Evolutionary conservation across 495 filamentous ascomycete species (phyloP).

Genomic region (Geopyxis carbonaria): DNA sequence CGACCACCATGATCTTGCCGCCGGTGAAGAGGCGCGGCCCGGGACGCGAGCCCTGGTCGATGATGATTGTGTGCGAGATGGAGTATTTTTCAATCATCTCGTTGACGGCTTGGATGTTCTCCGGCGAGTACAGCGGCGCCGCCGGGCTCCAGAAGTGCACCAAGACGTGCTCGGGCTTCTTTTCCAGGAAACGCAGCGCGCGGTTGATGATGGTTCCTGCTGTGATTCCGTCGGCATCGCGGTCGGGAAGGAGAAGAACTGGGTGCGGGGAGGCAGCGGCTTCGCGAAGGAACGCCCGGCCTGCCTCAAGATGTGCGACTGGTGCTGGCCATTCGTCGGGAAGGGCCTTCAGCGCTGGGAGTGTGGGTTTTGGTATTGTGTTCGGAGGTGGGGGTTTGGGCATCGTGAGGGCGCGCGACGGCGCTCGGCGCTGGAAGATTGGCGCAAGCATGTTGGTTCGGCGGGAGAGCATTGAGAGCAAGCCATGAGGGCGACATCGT

Average conservation of each 20-base stretch:
- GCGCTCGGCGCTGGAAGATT: too few relatives aligned
- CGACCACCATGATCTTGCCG: slow-evolving; percentile 35
- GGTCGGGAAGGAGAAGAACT: slow-evolving; percentile 40
- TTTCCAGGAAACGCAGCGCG: slow-evolving; percentile 36
- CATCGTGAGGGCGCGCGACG: too few relatives aligned
- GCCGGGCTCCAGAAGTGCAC: too few relatives aligned
- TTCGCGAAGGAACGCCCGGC: slow-evolving; percentile 3
- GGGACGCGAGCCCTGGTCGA: slow-evolving; percentile 41
- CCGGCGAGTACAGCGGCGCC: too few relatives aligned
- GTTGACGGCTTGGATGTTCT: too few relatives aligned
- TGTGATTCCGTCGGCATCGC: slow-evolving; percentile 43
- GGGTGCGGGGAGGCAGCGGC: slow-evolving; percentile 13
- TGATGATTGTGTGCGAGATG: slow-evolving; percentile 38
- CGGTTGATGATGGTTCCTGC: slow-evolving; percentile 40
- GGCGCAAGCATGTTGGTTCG: too few relatives aligned
- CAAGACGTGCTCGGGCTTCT: slow-evolving; percentile 30
- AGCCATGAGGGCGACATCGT: too few relatives aligned
- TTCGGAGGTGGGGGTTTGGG: too few relatives aligned
- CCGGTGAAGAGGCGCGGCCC: slow-evolving; percentile 32
- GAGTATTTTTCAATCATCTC: slow-evolving; percentile 23
- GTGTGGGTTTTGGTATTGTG: too few relatives aligned
- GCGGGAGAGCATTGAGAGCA: too few relatives aligned
- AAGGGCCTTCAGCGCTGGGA: too few relatives aligned
- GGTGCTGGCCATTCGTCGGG: slow-evolving; percentile 7
- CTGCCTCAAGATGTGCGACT: background rate